Base-by-base conservation (phyloP, 2,329 filamentous ascomycete genomes). In the Diaporthe sp. region DNA sequence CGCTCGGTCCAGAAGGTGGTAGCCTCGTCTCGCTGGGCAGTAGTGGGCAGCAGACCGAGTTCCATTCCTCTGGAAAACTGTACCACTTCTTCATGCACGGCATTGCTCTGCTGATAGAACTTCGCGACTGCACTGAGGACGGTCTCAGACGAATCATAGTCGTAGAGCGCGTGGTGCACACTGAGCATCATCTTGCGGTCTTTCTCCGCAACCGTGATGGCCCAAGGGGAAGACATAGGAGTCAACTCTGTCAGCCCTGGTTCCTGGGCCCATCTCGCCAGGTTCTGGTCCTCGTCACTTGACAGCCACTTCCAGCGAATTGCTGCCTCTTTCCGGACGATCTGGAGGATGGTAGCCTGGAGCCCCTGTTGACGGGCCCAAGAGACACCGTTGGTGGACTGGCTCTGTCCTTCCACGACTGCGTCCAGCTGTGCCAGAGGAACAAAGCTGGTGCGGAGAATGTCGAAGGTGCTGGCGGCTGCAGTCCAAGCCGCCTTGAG, bases 111-210 rank as follows among this genome's bases (percentile, higher is more conserved):
- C 8, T 53, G 63, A 32, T 77, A 77, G 19, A 77, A 50, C 8
- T 66, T 74, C n/a, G 74, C 59, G 27, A 77, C 77, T 13, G 47
- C 32, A 10, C 51, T 39, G 44, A 71, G 69, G 22, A 71, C 17
- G 17, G 44, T 32, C 3, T 53, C 56, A 39, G 69, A 71, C 13
- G 69, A 63, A 59, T 88, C 87, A 1, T 89, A 90, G 83, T 93
- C 92, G 76, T 92, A 92, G 2, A 93, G 82, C 1, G 91, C 88
- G 79, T 93, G 92, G 73, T 92, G 87, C 9, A 91, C 78, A 5
- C 80, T 83, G 22, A 85, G 58, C 68, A 85, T 80, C 81, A 85
- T 81, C 12, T 78, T 78, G 32, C 69, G 55, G 10, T 71, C 69
- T 1, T 78, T 77, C 12, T 77, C 77, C 15, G 81, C 78, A 25